phyloP scores from a whole-genome alignment of 2,329 filamentous ascomycete genomes.

The Niveomyces coronatus region DNA sequence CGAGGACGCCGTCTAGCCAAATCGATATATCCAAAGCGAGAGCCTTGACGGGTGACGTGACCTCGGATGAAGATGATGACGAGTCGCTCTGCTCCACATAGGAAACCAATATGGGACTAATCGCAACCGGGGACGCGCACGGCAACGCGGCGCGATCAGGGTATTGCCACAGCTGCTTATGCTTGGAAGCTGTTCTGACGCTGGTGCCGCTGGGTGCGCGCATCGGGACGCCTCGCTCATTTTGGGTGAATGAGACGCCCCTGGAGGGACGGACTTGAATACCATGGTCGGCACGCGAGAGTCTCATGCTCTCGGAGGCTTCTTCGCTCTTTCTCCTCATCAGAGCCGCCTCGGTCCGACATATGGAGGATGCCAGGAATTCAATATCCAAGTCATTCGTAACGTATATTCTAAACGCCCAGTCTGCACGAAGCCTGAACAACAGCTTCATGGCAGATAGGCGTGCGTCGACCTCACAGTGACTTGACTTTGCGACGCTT shows the following conservation, averaged over 20 bases:
- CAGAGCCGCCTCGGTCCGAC: conserved; percentile 48
- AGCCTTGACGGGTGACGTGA: conserved; percentile 16
- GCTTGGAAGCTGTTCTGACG: conserved; percentile 23
- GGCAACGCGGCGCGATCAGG: conserved; percentile 48
- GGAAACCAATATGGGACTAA: conserved; percentile 43
- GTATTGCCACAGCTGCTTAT: conserved; percentile 47
- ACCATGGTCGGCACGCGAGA: conserved; percentile 34
- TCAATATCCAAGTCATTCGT: conserved; percentile 60
- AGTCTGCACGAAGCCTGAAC: conserved; percentile 76
- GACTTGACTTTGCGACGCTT: conserved; percentile 48
- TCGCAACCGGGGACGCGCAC: conserved; percentile 30
- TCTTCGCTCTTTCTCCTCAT: conserved; percentile 43
- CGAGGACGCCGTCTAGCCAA: conserved; percentile 70
- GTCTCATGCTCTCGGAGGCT: conserved; percentile 32
- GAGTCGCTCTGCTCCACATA: conserved; percentile 17
- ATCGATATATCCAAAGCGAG: conserved; percentile 46
- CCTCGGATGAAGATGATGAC: conserved; percentile 13
- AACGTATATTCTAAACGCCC: conserved; percentile 65
- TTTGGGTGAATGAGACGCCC: conserved; percentile 43
- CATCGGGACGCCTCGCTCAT: conserved; percentile 30
- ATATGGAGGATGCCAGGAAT: conserved; percentile 60
- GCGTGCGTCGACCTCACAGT: conserved; percentile 57
- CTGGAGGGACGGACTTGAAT: conserved; percentile 30
- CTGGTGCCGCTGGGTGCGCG: conserved; percentile 33
- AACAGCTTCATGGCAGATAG: conserved; percentile 67